A percentile compares a stretch with the other conserved stretches of the same genome.
phyloP scores from a whole-genome alignment of 2,329 filamentous ascomycete species.

The Metarhizium anisopliae region DNA sequence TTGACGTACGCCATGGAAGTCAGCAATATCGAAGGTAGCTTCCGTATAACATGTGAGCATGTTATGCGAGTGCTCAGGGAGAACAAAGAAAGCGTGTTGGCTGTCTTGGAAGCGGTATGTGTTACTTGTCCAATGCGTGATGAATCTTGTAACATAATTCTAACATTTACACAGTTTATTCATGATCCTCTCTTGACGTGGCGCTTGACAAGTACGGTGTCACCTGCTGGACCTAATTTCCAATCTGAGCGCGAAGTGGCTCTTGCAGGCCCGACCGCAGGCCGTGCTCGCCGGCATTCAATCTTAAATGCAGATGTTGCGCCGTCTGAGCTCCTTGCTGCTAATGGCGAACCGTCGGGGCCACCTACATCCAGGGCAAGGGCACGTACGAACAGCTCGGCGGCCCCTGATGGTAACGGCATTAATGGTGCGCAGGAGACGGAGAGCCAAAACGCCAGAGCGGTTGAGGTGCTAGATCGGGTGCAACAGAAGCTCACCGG shows the following conservation, averaged over 20 bases:
- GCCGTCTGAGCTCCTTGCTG: conserved; percentile 50
- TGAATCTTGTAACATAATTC: background rate
- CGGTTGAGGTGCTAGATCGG: conserved; percentile 80
- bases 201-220: conserved; percentile 64
- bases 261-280: conserved; percentile 35
- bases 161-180: conserved; percentile 62
- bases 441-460: conserved; percentile 88
- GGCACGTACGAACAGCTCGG: conserved; percentile 52
- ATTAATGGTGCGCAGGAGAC: conserved; percentile 36
- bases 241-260: conserved; percentile 49
- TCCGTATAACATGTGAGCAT: conserved; percentile 95
- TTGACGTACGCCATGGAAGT: conserved; percentile 99
- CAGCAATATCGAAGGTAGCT: conserved; percentile 98
- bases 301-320: conserved; percentile 57
- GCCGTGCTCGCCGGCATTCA: conserved; percentile 55
- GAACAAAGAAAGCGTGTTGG: conserved; percentile 98
- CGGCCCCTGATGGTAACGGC: conserved; percentile 24
- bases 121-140: background rate
- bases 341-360: conserved; percentile 32
- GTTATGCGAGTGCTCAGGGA: conserved; percentile 94
- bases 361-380: conserved; percentile 41
- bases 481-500: conserved; percentile 96
- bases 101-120: conserved; percentile 91
- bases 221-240: conserved; percentile 60
- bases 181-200: conserved; percentile 98